These are phyloP conservation scores for Xylaria palmicola DNA, from an alignment of 495 filamentous ascomycete genomes.

Conservation along the genomic window DNA sequence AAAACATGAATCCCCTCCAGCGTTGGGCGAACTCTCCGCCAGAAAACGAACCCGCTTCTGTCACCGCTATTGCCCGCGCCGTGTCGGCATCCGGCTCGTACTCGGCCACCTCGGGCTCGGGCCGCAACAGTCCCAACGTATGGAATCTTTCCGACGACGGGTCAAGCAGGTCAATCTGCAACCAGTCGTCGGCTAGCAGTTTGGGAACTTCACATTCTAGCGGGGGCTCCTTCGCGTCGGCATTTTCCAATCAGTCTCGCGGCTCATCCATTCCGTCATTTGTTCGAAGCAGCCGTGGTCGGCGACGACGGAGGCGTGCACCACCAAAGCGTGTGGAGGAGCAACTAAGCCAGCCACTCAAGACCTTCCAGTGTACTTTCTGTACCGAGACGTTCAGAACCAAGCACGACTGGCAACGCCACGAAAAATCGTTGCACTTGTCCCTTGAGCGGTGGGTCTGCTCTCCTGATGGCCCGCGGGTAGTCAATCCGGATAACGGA, in stretches of 20 bases:
- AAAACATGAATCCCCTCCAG: slow-evolving; percentile 77
- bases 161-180: slow-evolving; percentile 66
- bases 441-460: slow-evolving; percentile 79
- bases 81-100: slow-evolving; percentile 58
- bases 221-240: slow-evolving; percentile 68
- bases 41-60: slow-evolving; percentile 80
- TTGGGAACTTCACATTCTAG: slow-evolving; percentile 69
- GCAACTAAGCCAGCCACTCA: slow-evolving; percentile 36
- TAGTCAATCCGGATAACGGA: slow-evolving; percentile 47
- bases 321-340: slow-evolving; percentile 28
- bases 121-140: slow-evolving; percentile 53
- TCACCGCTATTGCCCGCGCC: slow-evolving; percentile 75
- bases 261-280: slow-evolving; percentile 64
- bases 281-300: slow-evolving; percentile 51
- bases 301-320: slow-evolving; percentile 66
- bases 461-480: slow-evolving; percentile 62
- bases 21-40: slow-evolving; percentile 85
- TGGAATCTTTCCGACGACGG: slow-evolving; percentile 61
- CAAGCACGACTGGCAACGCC: slow-evolving; percentile 82
- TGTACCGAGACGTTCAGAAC: slow-evolving; percentile 77
- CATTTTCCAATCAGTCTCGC: slow-evolving; percentile 65
- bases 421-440: slow-evolving; percentile 79
- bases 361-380: slow-evolving; percentile 80
- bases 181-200: slow-evolving; percentile 69
- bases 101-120: slow-evolving; percentile 37